Percentiles rank a stretch among this genome's conserved stretches.
phyloP scores from a whole-genome alignment of 164 flowering plant genomes.

The Magnolia kwangsiensis region DNA sequence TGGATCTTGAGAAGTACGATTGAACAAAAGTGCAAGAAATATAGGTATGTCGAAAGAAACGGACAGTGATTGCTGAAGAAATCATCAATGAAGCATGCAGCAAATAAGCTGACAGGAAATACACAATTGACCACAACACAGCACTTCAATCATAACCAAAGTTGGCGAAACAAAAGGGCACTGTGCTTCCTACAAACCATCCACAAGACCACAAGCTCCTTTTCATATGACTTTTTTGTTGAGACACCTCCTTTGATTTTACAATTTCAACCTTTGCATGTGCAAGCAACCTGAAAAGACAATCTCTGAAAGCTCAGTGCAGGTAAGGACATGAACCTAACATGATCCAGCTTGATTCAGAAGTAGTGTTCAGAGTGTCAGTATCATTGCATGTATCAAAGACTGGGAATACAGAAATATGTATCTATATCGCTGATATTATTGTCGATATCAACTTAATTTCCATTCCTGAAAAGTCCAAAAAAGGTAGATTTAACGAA shows the following conservation, averaged over 20 bases:
- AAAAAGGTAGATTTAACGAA: no score
- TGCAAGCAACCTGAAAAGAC: conserved; percentile 75
- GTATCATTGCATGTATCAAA: no score
- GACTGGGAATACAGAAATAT: no score
- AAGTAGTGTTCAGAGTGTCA: not conserved
- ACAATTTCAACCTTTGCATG: conserved; percentile 96
- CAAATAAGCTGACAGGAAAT: conserved; percentile 3
- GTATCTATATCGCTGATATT: no score
- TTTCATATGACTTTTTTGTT: conserved; percentile 46
- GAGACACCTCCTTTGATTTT: conserved; percentile 85
- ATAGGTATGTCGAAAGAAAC: not conserved
- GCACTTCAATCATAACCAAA: no score
- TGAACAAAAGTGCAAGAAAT: conserved; percentile 21
- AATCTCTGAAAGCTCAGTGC: conserved; percentile 9
- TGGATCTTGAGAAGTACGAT: conserved; percentile 50
- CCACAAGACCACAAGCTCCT: conserved; percentile 85
- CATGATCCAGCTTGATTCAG: not conserved
- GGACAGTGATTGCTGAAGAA: not conserved
- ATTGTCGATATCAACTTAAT: no score
- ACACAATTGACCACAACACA: not conserved
- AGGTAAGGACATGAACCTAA: not conserved
- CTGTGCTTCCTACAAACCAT: conserved; percentile 48
- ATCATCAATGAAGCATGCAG: not conserved
- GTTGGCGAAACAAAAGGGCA: not conserved
- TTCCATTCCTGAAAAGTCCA: no score